phyloP scores from a whole-genome alignment of 2,329 filamentous ascomycete species.

The Myriangium duriaei region DNA sequence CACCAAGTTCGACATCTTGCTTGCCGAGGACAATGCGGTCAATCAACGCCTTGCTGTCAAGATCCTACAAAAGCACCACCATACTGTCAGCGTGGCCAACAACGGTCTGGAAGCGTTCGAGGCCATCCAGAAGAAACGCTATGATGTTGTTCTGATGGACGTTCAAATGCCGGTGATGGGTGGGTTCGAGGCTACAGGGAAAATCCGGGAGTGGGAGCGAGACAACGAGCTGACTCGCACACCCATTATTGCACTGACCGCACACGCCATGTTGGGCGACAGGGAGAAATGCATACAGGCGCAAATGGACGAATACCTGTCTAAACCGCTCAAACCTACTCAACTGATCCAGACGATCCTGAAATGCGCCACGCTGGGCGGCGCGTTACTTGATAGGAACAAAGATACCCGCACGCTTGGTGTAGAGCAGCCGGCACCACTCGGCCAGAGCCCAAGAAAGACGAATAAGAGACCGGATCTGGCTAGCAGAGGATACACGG shows the following conservation, averaged over 20 bases:
- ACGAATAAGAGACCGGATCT: slow-evolving; percentile 16
- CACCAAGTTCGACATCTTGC: slow-evolving; percentile 85
- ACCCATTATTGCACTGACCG: slow-evolving; percentile 91
- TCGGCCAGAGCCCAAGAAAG: slow-evolving; percentile 8
- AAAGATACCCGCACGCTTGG: slow-evolving; percentile 30
- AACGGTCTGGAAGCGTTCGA: slow-evolving; percentile 91
- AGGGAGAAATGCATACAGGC: slow-evolving; percentile 96
- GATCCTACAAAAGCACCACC: slow-evolving; percentile 94
- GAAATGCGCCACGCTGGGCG: slow-evolving; percentile 86
- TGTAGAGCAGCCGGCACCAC: slow-evolving; percentile 4
- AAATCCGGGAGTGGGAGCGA: slow-evolving; percentile 90
- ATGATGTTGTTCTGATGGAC: slow-evolving; percentile 97
- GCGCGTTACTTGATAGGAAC: slow-evolving; percentile 67
- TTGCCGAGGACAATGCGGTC: slow-evolving; percentile 94
- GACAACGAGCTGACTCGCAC: slow-evolving; percentile 69
- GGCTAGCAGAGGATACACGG: slow-evolving; percentile 58
- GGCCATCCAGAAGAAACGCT: slow-evolving; percentile 80
- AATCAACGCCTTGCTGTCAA: slow-evolving; percentile 94
- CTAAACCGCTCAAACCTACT: slow-evolving; percentile 92
- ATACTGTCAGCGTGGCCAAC: slow-evolving; percentile 81
- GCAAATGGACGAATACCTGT: slow-evolving; percentile 98
- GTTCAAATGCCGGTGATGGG: slow-evolving; percentile 99
- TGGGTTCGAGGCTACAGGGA: slow-evolving; percentile 91
- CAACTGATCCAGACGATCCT: slow-evolving; percentile 96
- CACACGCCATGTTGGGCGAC: slow-evolving; percentile 97